These are phyloP conservation scores for Neurospora discreta DNA, from an alignment of 495 filamentous ascomycete species.

Conservation along the genomic window DNA sequence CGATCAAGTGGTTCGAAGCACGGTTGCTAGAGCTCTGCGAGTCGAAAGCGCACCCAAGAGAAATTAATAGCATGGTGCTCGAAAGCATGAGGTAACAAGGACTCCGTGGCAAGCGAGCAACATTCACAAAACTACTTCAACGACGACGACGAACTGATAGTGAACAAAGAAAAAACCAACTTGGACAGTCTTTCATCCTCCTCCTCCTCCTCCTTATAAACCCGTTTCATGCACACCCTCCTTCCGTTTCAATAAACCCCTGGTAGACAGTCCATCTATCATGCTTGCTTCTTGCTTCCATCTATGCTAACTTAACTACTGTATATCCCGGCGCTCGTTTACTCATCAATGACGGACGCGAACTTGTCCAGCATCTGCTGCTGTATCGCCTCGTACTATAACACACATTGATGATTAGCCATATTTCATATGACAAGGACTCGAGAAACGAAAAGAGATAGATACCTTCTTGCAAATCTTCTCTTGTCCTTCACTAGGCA, in stretches of 20 bases:
- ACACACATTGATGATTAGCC: not conserved
- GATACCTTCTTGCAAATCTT: constrained; percentile 64
- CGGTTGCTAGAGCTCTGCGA: not conserved
- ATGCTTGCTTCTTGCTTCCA: not conserved
- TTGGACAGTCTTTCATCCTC: not conserved
- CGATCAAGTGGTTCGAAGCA: not conserved
- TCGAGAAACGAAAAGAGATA: not conserved
- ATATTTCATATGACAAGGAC: constrained; percentile 4
- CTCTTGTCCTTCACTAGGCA: constrained; percentile 67
- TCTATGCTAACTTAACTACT: not conserved
- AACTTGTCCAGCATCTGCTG: constrained; percentile 94
- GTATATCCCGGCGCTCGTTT: constrained; percentile 17
- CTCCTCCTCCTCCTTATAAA: not conserved
- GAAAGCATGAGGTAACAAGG: not conserved
- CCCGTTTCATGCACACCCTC: not conserved
- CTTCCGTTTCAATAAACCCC: not conserved
- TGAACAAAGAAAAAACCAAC: not conserved
- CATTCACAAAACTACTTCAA: not conserved
- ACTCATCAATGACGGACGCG: constrained; percentile 88
- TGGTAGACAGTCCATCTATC: not conserved
- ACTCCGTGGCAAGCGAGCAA: not conserved
- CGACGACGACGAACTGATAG: not conserved
- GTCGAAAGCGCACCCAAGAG: not conserved
- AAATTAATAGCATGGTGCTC: not conserved
- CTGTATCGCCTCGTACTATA: constrained; percentile 78